Evolutionary conservation across 176 grass and related monocot species (phyloP).

Genomic region (Triticum aestivum): IWGSC_CS_RefSeq_v2.1 NC_057814.1:55802277-55802776

Average conservation of each 20-base stretch:
- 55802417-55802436: not conserved
- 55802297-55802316: conserved; percentile 27
- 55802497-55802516: not conserved
- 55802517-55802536: not conserved
- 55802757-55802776: no score
- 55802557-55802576: conserved; percentile 61
- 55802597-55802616: conserved; percentile 27
- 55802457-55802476: conserved; percentile 3
- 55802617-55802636: not conserved
- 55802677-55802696: conserved; percentile 6
- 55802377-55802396: not conserved
- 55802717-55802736: not conserved
- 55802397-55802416: not conserved
- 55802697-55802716: conserved; percentile 8
- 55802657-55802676: conserved; percentile 39
- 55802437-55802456: conserved; percentile 12
- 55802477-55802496: not conserved
- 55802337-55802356: conserved; percentile 2
- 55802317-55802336: conserved; percentile 48
- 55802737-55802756: not conserved
- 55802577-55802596: conserved; percentile 46
- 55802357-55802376: not conserved
- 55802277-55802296: conserved; percentile 40
- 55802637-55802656: conserved; percentile 30
- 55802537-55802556: conserved; percentile 43